Evolutionary conservation across 495 filamentous ascomycete genomes (phyloP).

Genomic region (Ramalina intermedia): DNA sequence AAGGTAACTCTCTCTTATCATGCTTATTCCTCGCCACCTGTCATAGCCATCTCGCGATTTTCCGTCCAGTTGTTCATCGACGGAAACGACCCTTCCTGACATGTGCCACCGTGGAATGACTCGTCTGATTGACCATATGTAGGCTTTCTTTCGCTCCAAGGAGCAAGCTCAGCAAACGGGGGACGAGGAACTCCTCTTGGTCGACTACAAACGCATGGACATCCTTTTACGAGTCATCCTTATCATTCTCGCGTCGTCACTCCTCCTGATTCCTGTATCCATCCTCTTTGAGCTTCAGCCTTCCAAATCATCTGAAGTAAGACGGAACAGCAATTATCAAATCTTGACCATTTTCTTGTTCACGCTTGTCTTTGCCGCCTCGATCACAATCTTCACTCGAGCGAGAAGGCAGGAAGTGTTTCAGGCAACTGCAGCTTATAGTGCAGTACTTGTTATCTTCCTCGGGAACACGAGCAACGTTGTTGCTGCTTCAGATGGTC

Average conservation of each 20-base stretch:
- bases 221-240: not conserved
- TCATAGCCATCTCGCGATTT: no score
- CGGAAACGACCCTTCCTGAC: not conserved
- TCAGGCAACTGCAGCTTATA: constrained; percentile 16
- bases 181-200: not conserved
- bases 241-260: not conserved
- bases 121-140: not conserved
- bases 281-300: constrained; percentile 6
- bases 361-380: constrained; percentile 14
- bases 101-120: not conserved
- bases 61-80: no score
- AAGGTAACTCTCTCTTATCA: not conserved
- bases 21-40: not conserved
- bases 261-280: constrained; percentile 3
- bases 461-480: constrained; percentile 11
- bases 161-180: constrained; percentile 3
- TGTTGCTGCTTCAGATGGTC: not conserved
- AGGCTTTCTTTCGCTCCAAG: constrained; percentile 1
- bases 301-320: not conserved
- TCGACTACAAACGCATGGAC: constrained; percentile 1
- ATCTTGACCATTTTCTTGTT: constrained; percentile 6
- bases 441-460: constrained; percentile 17
- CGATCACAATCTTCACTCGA: constrained; percentile 11
- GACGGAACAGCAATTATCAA: constrained; percentile 1
- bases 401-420: constrained; percentile 17